These are phyloP conservation scores for Neopestalotiopsis sp. DNA, from an alignment of 2,329 filamentous ascomycete genomes.

Conservation along the genomic window DNA sequence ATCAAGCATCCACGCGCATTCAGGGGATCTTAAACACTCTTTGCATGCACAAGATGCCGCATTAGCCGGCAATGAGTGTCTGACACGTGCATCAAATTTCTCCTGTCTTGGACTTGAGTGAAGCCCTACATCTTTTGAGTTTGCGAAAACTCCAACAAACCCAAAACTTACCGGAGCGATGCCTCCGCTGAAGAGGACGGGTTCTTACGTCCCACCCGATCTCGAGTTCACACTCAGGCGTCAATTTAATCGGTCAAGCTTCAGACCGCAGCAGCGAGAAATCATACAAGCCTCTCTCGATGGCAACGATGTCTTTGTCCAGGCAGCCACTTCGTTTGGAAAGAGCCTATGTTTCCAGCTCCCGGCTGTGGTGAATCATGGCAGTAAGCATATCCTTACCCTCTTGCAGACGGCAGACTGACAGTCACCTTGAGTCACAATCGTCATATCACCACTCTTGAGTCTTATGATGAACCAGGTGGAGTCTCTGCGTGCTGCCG, in stretches of 20 bases:
- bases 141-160: not conserved
- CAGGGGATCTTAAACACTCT: not conserved
- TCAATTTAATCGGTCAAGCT: constrained; percentile 67
- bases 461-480: constrained; percentile 98
- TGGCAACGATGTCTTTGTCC: constrained; percentile 89
- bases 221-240: constrained; percentile 68
- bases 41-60: not conserved
- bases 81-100: not conserved
- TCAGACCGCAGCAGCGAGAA: constrained; percentile 79
- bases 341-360: constrained; percentile 95
- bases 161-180: constrained; percentile 23
- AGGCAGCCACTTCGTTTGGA: constrained; percentile 88
- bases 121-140: not conserved
- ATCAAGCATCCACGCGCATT: not conserved
- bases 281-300: constrained; percentile 83
- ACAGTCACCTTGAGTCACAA: constrained; percentile 65
- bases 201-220: constrained; percentile 46
- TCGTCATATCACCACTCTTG: constrained; percentile 87
- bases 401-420: constrained; percentile 26
- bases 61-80: not conserved
- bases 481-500: constrained; percentile 73
- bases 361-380: constrained; percentile 84
- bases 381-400: constrained; percentile 62
- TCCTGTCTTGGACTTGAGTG: not conserved
- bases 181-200: constrained; percentile 36